These are phyloP conservation scores for Metrosideros polymorpha DNA, from an alignment of 441 rosid genomes.

Conservation along the genomic window DNA sequence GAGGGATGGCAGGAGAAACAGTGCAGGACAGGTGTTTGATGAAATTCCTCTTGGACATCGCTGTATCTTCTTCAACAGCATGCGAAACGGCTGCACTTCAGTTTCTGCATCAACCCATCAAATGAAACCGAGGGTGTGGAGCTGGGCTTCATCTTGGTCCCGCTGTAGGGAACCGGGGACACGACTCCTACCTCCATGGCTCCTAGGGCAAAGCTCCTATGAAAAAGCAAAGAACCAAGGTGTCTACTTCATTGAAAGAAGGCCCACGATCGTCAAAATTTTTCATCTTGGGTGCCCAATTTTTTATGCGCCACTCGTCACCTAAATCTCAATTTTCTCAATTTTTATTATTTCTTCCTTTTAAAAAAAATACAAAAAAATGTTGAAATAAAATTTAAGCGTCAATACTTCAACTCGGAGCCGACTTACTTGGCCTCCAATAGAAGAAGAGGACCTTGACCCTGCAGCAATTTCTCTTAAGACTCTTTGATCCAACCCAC, in stretches of 20 bases:
- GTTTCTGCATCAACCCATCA: not conserved
- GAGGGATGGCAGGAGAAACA: not conserved
- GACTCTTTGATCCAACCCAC: not conserved
- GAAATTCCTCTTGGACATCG: conserved; percentile 30
- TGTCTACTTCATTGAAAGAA: no score
- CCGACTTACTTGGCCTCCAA: not conserved
- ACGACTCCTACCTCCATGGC: not conserved
- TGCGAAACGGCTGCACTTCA: fast-evolving
- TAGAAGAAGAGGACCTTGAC: not conserved
- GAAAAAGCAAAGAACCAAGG: no score
- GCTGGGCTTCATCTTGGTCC: not conserved
- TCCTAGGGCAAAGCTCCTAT: not conserved
- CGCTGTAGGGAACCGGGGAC: not conserved
- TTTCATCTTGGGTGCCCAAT: no score
- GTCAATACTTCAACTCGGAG: fast-evolving
- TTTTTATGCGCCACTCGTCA: no score
- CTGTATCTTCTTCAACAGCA: conserved; percentile 6
- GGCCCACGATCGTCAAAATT: no score
- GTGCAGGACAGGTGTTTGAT: conserved; percentile 36
- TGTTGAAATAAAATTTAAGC: not conserved
- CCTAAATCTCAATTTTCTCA: no score
- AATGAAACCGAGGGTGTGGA: not conserved
- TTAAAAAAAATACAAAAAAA: fast-evolving
- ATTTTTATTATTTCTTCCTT: fast-evolving
- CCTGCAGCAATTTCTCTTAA: not conserved